Base-by-base conservation (phyloP, 257 asterid genomes). In the Solanum gracilifrons region DNA sequence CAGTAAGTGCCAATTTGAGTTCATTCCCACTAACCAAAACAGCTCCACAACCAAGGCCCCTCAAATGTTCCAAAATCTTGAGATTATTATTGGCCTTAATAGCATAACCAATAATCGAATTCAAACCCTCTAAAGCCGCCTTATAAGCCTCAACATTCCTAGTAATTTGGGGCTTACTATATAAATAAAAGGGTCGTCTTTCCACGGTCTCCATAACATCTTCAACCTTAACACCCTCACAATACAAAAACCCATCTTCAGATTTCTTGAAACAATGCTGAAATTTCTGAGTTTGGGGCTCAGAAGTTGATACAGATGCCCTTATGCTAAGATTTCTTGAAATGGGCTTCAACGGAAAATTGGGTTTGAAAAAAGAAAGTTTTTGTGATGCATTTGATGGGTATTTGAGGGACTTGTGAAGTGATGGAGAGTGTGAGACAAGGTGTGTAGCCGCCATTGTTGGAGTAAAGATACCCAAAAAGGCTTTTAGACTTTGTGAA, bases 1-100 rank as follows among this genome's bases (percentile, higher is more conserved):
- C 95, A 84, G 77, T 91, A 15, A 97, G 93, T 35, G 99, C 99
- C 88, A 95, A 83, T 86, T 88, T 97, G 69, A 97, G 98, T 92
- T 97, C 98, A 90, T 97, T 97, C 80, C 98, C 99, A 84, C 99
- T 97, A 46, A 97, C 99, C 90, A 97, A 88, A 85, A 97, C 99
- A 87, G 99, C 99, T 37, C 98, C 98, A 89, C 98, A 95, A 7
- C 98, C 98, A 89, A 91, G 89, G 35, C 86, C 86, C 86, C 93
- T 95, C 94, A 97, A 87, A 92, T 95, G 98, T 92, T 95, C 98
- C 92, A 97, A 90, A 87, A 95, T 93, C 94, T 95, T 97, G 36
- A 97, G 94, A 91, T 97, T 95, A 84, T 96, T 97, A 68, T 97
- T 95, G 13, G 99, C 99, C 92, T 97, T 97, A 87, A 97, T 94